Conservation (phyloP, 345 rosid genomes). For the Clarkia xantiana region DNA sequence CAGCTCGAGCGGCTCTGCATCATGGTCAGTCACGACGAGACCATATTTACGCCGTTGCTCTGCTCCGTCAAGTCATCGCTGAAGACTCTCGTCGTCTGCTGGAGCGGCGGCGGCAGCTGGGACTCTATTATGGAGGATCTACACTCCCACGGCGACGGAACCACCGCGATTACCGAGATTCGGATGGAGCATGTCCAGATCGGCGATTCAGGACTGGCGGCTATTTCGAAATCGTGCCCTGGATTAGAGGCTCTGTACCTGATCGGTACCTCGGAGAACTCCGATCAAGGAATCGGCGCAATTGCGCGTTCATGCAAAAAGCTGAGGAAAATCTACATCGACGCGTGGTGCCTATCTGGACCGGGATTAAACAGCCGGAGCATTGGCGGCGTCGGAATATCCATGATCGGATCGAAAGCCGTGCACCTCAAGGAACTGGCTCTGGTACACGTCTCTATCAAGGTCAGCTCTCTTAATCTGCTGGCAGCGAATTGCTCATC, state of each 20-base stretch:
- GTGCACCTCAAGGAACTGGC: constrained; percentile 22
- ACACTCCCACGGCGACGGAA: not conserved
- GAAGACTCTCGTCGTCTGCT: constrained; percentile 19
- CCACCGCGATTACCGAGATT: constrained; percentile 21
- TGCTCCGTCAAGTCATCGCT: constrained; percentile 8
- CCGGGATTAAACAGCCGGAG: constrained; percentile 21
- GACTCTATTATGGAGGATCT: constrained; percentile 17
- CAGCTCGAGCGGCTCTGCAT: constrained; percentile 19
- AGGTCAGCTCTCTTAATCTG: constrained; percentile 10
- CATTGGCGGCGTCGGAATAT: constrained; percentile 20
- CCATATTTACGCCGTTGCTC: constrained; percentile 21
- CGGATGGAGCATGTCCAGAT: constrained; percentile 31
- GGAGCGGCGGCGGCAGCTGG: constrained; percentile 43
- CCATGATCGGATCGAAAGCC: constrained; percentile 13
- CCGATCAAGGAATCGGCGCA: constrained; percentile 21
- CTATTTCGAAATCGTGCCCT: constrained; percentile 22
- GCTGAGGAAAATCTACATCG: constrained; percentile 27
- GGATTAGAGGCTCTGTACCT: constrained; percentile 21
- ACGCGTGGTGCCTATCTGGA: too few relatives aligned
- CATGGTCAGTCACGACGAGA: constrained; percentile 30
- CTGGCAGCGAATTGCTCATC: constrained; percentile 22
- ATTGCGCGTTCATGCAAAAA: constrained; percentile 21
- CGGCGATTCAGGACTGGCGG: constrained; percentile 23
- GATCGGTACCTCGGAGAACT: constrained; percentile 21
- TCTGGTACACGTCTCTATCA: constrained; percentile 19